Evolutionary conservation across 179 eudicot genomes (phyloP).

Genomic region (Drosera spatulata): DNA sequence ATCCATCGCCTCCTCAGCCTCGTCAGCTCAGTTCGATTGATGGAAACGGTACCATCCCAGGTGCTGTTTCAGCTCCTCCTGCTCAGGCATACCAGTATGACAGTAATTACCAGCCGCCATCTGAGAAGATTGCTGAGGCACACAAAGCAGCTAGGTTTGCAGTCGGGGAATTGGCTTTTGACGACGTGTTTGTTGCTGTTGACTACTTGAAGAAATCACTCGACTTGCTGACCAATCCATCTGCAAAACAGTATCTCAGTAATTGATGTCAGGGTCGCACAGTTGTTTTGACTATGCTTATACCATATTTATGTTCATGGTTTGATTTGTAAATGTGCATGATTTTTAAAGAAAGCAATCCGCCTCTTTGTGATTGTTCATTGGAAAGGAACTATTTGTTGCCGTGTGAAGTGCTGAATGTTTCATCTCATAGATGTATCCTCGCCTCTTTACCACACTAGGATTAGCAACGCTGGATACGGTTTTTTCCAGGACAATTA

Average conservation of each 20-base stretch:
- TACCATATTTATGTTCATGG: not conserved
- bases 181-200: slow-evolving; percentile 70
- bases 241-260: slow-evolving; percentile 47
- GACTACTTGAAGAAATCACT: slow-evolving; percentile 79
- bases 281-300: too few relatives aligned
- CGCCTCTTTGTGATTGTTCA: too few relatives aligned
- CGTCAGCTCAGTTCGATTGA: slow-evolving; percentile 28
- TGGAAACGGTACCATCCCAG: slow-evolving; percentile 34
- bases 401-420: too few relatives aligned
- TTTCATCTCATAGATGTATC: too few relatives aligned
- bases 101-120: slow-evolving; percentile 62
- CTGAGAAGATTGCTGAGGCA: slow-evolving; percentile 82
- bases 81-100: slow-evolving; percentile 43
- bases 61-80: slow-evolving; percentile 18
- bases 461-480: too few relatives aligned
- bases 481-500: too few relatives aligned
- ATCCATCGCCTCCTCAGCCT: slow-evolving; percentile 35
- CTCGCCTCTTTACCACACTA: too few relatives aligned
- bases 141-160: slow-evolving; percentile 90
- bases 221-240: slow-evolving; percentile 73
- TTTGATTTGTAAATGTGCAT: not conserved
- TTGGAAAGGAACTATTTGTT: too few relatives aligned
- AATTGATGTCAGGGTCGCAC: not conserved
- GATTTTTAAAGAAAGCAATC: too few relatives aligned
- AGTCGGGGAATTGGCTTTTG: slow-evolving; percentile 88